Evolutionary conservation across 2,329 filamentous ascomycete species (phyloP), one percentile per base, ranked within the genome.

Genomic region (Aspergillus sp.): DNA sequence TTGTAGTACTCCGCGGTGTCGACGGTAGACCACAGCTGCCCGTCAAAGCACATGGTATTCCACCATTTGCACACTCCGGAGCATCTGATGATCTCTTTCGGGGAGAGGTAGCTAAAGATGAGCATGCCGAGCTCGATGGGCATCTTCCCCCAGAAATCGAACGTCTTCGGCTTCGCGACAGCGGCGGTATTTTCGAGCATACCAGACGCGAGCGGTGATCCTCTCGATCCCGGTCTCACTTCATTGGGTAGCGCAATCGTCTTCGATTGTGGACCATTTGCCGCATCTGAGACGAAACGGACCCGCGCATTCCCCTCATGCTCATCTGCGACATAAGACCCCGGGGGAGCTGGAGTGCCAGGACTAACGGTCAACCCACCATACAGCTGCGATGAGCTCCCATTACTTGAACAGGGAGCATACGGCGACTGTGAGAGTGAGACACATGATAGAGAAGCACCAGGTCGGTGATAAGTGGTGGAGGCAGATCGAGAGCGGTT

Each of bases 1-100:
- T 84, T 85, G 71, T 98, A 97, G 74, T 93, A 98, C 50, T 90
- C 87, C 7, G 91, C 88, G 2, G 90, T 86, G 72, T 98, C 92
- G 49, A 98, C 83, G 42, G 83, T 86, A 3, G 86, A 87, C 95
- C 95, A 99, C 15, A 98, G 78, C 76, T 99, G 95, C 2, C 95
- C 95, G 72, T 99, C 93, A 67, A 93, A 96, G 76, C 93, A 97
- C 75, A 90, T 86, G 48, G 83, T 82, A 73, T 96, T 81, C 80
- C 95, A 97, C 5, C 82, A 77, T 72, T 87, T 91, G 70, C 87
- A 93, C 19, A 95, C 89, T 17, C 85, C 79, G 1, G 93, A 96
- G 56, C 85, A 84, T 58, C 87, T 84, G 11, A 97, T 86, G 34
- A 98, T 83, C 70, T 98, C 88, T 69, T 87, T 91, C 0, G 93